Percentiles rank a stretch among this genome's conserved stretches.
Evolutionary conservation across 257 asterid species (phyloP).

Genomic region (Nemophila menziesii): DNA sequence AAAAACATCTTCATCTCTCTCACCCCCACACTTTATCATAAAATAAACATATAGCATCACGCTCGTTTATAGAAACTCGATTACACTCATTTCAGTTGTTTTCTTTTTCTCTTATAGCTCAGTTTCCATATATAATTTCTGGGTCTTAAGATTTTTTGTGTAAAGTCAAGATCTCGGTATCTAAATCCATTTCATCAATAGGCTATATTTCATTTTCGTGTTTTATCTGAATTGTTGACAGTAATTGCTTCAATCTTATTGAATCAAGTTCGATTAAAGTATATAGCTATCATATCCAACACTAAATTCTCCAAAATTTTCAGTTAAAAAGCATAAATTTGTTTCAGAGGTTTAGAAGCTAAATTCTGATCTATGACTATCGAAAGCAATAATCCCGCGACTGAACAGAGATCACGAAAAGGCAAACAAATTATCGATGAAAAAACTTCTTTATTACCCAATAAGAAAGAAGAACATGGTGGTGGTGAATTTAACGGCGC

Average conservation of each 20-base stretch:
- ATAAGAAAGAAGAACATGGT: constrained; percentile 38
- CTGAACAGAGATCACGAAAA: constrained; percentile 36
- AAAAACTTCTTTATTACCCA: constrained; percentile 58
- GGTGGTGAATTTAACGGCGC: constrained; percentile 75
- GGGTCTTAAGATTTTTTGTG: not conserved
- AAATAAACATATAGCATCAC: not conserved
- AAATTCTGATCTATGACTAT: constrained; percentile 29
- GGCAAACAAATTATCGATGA: constrained; percentile 41
- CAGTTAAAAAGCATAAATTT: not conserved
- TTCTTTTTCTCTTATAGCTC: not conserved
- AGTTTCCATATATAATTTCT: not conserved
- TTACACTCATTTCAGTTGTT: too few relatives aligned
- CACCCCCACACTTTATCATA: too few relatives aligned
- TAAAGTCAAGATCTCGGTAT: not conserved
- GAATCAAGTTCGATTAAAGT: not conserved
- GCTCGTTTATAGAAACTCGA: not conserved
- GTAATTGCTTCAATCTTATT: too few relatives aligned
- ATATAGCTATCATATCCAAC: not conserved
- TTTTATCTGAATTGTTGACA: not conserved
- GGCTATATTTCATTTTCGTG: not conserved
- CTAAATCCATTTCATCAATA: not conserved
- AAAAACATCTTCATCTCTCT: too few relatives aligned
- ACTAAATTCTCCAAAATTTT: too few relatives aligned
- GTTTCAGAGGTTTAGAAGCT: constrained; percentile 1
- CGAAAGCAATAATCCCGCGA: constrained; percentile 19